Percentiles rank a stretch among this genome's conserved stretches.
phyloP scores from a whole-genome alignment of 257 asterid genomes.

The Plantago elongata region DNA sequence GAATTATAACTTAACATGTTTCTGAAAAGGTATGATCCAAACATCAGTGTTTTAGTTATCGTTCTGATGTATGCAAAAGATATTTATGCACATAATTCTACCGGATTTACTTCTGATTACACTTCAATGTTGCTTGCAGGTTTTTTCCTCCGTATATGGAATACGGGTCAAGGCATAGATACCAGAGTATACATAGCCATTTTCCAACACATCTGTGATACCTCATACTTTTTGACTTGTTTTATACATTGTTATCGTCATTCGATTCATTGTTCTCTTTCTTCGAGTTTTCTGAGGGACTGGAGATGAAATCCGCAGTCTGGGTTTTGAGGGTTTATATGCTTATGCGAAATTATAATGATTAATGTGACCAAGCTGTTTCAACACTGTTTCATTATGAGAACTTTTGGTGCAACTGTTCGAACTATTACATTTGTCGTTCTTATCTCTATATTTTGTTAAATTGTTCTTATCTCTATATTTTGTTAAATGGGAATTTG shows the following conservation, averaged over 20 bases:
- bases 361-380: background rate
- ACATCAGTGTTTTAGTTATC: background rate
- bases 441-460: no score
- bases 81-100: background rate
- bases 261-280: constrained; percentile 14
- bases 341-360: background rate
- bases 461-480: no score
- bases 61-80: background rate
- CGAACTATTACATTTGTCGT: no score
- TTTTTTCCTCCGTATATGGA: constrained; percentile 13
- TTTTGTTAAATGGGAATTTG: no score
- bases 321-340: background rate
- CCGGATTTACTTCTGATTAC: background rate
- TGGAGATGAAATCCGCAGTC: background rate
- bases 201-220: constrained; percentile 17
- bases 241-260: background rate
- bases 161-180: constrained; percentile 13
- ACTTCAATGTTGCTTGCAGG: constrained; percentile 21
- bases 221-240: constrained; percentile 20
- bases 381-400: background rate
- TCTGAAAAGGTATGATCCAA: constrained; percentile 24
- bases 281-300: background rate
- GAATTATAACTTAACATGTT: constrained; percentile 11
- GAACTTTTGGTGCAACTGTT: background rate
- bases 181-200: constrained; percentile 18